Evolutionary conservation across 495 filamentous ascomycete species (phyloP).

Genomic region (Hyaloscypha hepaticicola): DNA sequence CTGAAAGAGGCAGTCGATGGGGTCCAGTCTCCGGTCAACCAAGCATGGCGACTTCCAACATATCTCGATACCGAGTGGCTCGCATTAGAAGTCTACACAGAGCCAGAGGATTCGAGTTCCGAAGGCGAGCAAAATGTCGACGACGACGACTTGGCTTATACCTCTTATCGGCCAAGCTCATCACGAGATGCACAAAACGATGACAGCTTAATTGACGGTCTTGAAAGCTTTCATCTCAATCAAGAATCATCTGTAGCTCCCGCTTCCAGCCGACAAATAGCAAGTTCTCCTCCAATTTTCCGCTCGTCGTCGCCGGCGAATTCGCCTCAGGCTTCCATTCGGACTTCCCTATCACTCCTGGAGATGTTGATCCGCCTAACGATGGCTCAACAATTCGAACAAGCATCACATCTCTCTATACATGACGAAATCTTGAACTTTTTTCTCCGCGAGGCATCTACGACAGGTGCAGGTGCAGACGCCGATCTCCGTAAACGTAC

Average conservation of each 20-base stretch:
- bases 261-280: constrained; percentile 20
- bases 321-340: constrained; percentile 52
- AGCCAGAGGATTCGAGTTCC: constrained; percentile 45
- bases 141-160: constrained; percentile 28
- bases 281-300: constrained; percentile 26
- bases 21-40: constrained; percentile 22
- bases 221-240: constrained; percentile 27
- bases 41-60: constrained; percentile 66
- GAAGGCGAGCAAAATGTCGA: constrained; percentile 39
- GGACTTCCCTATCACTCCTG: constrained; percentile 86
- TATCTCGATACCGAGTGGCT: constrained; percentile 94
- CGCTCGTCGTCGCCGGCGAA: constrained; percentile 29
- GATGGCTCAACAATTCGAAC: constrained; percentile 94
- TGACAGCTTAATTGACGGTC: constrained; percentile 2
- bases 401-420: constrained; percentile 87
- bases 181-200: constrained; percentile 10
- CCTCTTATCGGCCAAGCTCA: constrained; percentile 30
- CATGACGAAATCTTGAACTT: constrained; percentile 94
- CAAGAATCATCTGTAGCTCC: constrained; percentile 29
- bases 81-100: constrained; percentile 82
- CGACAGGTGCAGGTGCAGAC: constrained; percentile 69
- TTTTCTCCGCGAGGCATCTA: constrained; percentile 80
- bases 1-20: constrained; percentile 12
- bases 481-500: constrained; percentile 67
- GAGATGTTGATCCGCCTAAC: constrained; percentile 92